Evolutionary conservation across 345 rosid species (phyloP).

Genomic region (Citrus maxima): DNA sequence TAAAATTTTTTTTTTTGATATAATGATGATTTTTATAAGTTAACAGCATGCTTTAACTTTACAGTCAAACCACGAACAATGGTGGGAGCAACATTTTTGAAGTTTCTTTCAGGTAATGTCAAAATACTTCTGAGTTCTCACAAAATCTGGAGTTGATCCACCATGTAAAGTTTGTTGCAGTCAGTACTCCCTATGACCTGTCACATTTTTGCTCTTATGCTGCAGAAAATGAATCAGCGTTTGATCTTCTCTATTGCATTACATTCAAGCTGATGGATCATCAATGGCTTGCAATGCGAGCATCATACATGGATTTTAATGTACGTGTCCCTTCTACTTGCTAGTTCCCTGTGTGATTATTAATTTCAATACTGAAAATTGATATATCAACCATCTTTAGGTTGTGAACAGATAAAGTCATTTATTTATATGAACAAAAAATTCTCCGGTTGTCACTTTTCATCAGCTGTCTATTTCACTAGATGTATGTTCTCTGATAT

Average conservation of each 20-base stretch:
- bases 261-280: constrained; percentile 98
- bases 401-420: not conserved
- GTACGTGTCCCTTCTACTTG: constrained; percentile 35
- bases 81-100: constrained; percentile 84
- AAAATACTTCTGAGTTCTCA: not conserved
- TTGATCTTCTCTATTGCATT: constrained; percentile 93
- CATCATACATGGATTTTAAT: constrained; percentile 99
- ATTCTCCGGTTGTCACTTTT: not conserved
- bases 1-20: not conserved
- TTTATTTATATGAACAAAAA: not conserved
- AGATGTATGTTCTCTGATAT: not conserved
- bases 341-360: not conserved
- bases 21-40: constrained; percentile 8
- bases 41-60: constrained; percentile 25
- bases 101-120: constrained; percentile 77
- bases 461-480: not conserved
- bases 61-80: constrained; percentile 87
- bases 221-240: constrained; percentile 85
- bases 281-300: constrained; percentile 91
- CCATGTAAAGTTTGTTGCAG: not conserved
- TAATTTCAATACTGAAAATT: not conserved
- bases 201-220: constrained; percentile 9
- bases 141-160: not conserved
- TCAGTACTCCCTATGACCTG: not conserved
- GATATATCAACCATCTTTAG: not conserved